Evolutionary conservation across 345 rosid genomes (phyloP).

Genomic region (Gossypium australe): DNA sequence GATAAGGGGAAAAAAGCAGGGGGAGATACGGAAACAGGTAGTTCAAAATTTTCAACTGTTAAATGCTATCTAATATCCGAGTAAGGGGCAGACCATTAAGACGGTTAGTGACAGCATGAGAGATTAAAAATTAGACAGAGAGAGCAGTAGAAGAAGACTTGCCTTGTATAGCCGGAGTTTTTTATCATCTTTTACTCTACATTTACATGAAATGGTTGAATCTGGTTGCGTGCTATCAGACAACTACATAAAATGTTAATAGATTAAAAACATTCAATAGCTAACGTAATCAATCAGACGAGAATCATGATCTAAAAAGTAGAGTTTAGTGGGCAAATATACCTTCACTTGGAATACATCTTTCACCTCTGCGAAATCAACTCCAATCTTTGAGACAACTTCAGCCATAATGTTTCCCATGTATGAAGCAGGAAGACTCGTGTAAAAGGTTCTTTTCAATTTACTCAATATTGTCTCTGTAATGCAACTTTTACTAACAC

Average conservation of each 20-base stretch:
- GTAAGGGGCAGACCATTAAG: background rate
- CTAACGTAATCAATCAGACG: background rate
- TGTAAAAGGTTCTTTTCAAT: constrained; percentile 28
- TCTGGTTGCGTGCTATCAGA: constrained; percentile 26
- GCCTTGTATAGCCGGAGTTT: constrained; percentile 50
- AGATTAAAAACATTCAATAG: constrained; percentile 6
- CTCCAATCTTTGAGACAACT: constrained; percentile 34
- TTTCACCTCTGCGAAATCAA: constrained; percentile 33
- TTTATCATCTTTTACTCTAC: constrained; percentile 35
- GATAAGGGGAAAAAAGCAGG: background rate
- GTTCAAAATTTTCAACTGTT: background rate
- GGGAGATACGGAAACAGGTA: background rate
- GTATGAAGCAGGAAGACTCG: constrained; percentile 39
- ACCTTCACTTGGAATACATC: constrained; percentile 57
- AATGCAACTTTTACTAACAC: constrained; percentile 17
- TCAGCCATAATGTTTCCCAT: constrained; percentile 26
- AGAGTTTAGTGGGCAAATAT: background rate
- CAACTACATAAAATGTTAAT: constrained; percentile 31
- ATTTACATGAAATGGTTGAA: constrained; percentile 49
- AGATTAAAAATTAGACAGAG: background rate
- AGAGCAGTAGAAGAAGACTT: constrained; percentile 20
- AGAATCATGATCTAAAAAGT: background rate
- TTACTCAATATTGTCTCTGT: constrained; percentile 25
- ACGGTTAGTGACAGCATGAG: too few species aligned
- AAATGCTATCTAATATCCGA: background rate